Evolutionary conservation across 805 yeast species (phyloP).

Genomic region (Pichia phayaonensis): DNA sequence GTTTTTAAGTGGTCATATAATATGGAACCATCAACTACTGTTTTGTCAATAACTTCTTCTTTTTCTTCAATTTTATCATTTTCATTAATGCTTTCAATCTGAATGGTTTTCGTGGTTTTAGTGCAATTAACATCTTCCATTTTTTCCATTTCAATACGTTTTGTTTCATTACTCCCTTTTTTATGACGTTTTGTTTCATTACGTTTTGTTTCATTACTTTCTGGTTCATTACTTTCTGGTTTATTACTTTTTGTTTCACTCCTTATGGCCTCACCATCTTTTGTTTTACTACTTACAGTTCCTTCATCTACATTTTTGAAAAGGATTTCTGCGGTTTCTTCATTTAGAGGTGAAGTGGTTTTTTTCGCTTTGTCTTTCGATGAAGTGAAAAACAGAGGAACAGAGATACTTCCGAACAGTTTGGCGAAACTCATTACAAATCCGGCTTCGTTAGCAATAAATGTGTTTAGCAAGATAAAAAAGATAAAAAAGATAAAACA

Average conservation of each 20-base stretch:
- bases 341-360: background rate
- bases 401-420: background rate
- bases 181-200: no score
- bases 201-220: no score
- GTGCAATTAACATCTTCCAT: no score
- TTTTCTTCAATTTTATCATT: background rate
- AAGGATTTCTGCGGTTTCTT: background rate
- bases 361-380: background rate
- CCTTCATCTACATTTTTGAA: no score
- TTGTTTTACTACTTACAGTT: background rate
- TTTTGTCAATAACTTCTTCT: background rate
- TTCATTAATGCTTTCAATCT: background rate
- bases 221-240: no score
- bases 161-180: no score
- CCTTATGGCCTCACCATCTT: background rate
- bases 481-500: background rate
- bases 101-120: background rate
- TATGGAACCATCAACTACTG: conserved; percentile 22
- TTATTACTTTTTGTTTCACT: no score
- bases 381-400: background rate
- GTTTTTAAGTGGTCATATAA: conserved; percentile 35
- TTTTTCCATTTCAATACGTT: no score
- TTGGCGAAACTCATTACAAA: conserved; percentile 1
- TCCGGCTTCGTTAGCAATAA: conserved; percentile 2
- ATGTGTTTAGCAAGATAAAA: background rate